phyloP scores from a whole-genome alignment of 176 grass and related monocot species.

The Zea luxurians region DNA sequence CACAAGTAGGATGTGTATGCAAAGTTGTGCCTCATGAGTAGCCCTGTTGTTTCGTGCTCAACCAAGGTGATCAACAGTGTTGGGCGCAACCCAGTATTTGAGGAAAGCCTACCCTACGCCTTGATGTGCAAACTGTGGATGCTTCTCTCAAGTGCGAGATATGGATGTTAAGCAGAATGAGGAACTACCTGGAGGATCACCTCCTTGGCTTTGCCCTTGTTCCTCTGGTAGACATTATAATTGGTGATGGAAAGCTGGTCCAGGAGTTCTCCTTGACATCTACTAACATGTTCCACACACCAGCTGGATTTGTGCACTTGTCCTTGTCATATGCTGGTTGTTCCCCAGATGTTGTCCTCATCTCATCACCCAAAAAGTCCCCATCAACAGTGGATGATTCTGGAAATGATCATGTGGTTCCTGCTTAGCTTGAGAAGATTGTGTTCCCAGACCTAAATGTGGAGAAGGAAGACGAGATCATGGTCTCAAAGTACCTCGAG shows the following conservation, averaged over 20 bases:
- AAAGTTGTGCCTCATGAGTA: constrained; percentile 65
- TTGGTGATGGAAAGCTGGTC: constrained; percentile 42
- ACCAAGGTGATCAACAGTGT: constrained; percentile 78
- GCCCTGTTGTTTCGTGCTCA: constrained; percentile 55
- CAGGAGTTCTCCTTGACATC: constrained; percentile 72
- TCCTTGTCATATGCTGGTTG: constrained; percentile 72
- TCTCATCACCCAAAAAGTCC: constrained; percentile 46
- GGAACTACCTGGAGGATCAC: constrained; percentile 90
- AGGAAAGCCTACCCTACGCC: constrained; percentile 55
- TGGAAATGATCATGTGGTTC: constrained; percentile 34
- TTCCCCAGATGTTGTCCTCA: constrained; percentile 74
- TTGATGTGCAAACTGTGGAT: constrained; percentile 55
- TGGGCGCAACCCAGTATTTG: constrained; percentile 83
- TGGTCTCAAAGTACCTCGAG: constrained; percentile 86
- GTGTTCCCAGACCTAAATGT: constrained; percentile 84
- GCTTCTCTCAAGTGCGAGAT: constrained; percentile 72
- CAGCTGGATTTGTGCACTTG: constrained; percentile 78
- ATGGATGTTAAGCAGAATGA: constrained; percentile 90
- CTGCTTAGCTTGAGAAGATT: constrained; percentile 67
- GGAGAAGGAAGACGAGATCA: constrained; percentile 75
- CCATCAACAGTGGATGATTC: neutral
- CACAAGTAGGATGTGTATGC: constrained; percentile 96
- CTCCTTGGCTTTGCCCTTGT: constrained; percentile 80
- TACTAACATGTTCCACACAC: constrained; percentile 79
- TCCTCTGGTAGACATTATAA: constrained; percentile 61